A percentile compares a stretch with the other conserved stretches of the same genome.
phyloP scores from a whole-genome alignment of 2,329 filamentous ascomycete species.

The Talaromyces sp. region DNA sequence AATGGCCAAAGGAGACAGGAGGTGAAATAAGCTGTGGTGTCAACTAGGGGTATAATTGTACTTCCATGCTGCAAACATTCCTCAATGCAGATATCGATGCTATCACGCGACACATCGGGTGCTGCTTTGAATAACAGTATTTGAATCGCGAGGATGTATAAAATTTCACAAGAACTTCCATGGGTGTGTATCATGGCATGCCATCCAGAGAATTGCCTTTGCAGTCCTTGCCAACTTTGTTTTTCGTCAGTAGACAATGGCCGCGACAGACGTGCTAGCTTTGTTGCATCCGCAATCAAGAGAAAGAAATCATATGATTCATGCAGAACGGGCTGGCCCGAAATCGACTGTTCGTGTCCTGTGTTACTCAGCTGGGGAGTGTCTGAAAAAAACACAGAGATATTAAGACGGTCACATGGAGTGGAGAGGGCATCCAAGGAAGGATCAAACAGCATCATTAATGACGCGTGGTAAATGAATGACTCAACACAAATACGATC shows the following conservation, averaged over 20 bases:
- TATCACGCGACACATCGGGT: neutral
- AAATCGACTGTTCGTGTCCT: neutral
- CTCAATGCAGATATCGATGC: neutral
- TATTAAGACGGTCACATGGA: neutral
- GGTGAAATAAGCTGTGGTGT: neutral
- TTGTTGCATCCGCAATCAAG: conserved; percentile 16
- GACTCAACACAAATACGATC: conserved; percentile 22
- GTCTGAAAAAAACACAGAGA: conserved; percentile 14
- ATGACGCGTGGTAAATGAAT: conserved; percentile 21
- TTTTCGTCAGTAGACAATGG: neutral
- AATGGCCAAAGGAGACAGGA: conserved; percentile 14
- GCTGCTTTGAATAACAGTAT: conserved; percentile 10
- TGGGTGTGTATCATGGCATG: neutral
- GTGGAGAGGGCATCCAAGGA: conserved; percentile 14
- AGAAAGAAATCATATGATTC: conserved; percentile 17
- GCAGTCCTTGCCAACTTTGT: neutral
- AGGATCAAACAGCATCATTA: conserved; percentile 22
- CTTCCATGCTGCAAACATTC: neutral
- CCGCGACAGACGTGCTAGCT: conserved; percentile 9
- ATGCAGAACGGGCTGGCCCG: conserved; percentile 15
- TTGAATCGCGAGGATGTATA: conserved; percentile 6
- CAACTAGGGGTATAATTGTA: neutral
- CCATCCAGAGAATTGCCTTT: neutral
- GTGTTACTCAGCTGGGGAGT: too few species aligned
- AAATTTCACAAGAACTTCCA: neutral